Percentiles rank a stretch among this genome's conserved stretches.
These are phyloP conservation scores for Penicillium samsonianum DNA, from an alignment of 495 filamentous ascomycete genomes.

Conservation along the genomic window DNA sequence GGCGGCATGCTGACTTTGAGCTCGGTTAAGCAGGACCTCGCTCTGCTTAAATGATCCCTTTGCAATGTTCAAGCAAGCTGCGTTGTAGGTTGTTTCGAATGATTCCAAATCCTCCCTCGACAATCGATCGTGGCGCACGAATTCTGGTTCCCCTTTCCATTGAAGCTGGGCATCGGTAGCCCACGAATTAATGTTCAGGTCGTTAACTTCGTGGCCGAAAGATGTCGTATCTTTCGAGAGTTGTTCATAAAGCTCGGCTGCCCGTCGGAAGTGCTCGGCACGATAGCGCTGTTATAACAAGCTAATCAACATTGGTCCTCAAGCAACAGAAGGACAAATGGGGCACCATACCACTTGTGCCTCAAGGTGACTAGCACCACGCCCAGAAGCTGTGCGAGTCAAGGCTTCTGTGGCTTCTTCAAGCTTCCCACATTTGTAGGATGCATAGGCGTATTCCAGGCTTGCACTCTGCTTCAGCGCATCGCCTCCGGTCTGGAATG, in stretches of 20 bases:
- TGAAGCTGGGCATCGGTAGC: constrained; percentile 84
- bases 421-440: constrained; percentile 84
- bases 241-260: constrained; percentile 67
- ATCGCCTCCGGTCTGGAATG: constrained; percentile 71
- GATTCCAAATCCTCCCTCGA: constrained; percentile 78
- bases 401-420: constrained; percentile 65
- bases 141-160: constrained; percentile 66
- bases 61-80: constrained; percentile 82
- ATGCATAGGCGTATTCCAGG: constrained; percentile 84
- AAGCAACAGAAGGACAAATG: constrained; percentile 1
- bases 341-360: constrained; percentile 73
- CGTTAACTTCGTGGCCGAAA: constrained; percentile 71
- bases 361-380: constrained; percentile 78
- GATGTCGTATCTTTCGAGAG: constrained; percentile 51
- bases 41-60: constrained; percentile 73
- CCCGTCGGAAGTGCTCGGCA: constrained; percentile 74
- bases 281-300: constrained; percentile 65
- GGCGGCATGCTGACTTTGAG: constrained; percentile 54
- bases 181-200: constrained; percentile 80
- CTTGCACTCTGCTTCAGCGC: constrained; percentile 63
- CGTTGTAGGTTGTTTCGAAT: constrained; percentile 94
- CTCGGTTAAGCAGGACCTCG: constrained; percentile 76
- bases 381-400: constrained; percentile 46
- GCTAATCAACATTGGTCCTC: constrained; percentile 8
- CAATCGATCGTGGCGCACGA: constrained; percentile 57